phyloP scores from a whole-genome alignment of 2,329 filamentous ascomycete species.

The Pyrenophora teres region DNA sequence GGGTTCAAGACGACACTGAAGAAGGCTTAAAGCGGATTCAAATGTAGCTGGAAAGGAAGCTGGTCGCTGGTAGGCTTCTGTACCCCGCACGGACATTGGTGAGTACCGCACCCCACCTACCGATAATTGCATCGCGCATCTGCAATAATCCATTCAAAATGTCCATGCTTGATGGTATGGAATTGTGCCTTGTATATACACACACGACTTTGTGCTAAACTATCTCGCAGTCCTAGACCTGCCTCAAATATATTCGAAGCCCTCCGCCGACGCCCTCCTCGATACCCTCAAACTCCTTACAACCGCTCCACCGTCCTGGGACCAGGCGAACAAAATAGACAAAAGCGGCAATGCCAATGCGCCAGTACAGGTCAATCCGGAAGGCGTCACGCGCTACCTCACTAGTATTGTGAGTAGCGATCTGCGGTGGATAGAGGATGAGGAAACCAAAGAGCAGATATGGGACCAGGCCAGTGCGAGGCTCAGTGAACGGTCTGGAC shows the following conservation, averaged over 20 bases:
- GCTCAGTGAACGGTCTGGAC: constrained; percentile 83
- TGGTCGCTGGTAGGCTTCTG: constrained; percentile 1
- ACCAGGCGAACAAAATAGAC: constrained; percentile 46
- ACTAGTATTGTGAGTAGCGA: constrained; percentile 69
- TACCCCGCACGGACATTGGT: constrained; percentile 19
- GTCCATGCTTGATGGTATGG: constrained; percentile 37
- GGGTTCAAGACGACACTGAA: constrained; percentile 83
- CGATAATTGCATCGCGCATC: constrained; percentile 10
- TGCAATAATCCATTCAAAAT: constrained; percentile 20
- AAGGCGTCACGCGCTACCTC: constrained; percentile 67
- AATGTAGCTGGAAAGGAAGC: not conserved
- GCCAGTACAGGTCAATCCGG: constrained; percentile 45
- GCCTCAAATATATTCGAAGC: constrained; percentile 81
- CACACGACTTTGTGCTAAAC: constrained; percentile 16
- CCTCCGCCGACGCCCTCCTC: constrained; percentile 67
- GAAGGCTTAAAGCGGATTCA: constrained; percentile 31
- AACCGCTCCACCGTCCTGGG: constrained; percentile 71
- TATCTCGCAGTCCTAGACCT: constrained; percentile 67
- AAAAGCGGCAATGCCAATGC: constrained; percentile 33
- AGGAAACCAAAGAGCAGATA: constrained; percentile 68
- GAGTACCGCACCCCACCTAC: constrained; percentile 12
- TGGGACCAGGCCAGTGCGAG: constrained; percentile 81
- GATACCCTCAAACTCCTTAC: constrained; percentile 69
- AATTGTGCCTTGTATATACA: not conserved
- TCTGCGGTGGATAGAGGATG: constrained; percentile 70